phyloP scores from a whole-genome alignment of 495 filamentous ascomycete genomes.

The Staphylotrichum longicolle region DNA sequence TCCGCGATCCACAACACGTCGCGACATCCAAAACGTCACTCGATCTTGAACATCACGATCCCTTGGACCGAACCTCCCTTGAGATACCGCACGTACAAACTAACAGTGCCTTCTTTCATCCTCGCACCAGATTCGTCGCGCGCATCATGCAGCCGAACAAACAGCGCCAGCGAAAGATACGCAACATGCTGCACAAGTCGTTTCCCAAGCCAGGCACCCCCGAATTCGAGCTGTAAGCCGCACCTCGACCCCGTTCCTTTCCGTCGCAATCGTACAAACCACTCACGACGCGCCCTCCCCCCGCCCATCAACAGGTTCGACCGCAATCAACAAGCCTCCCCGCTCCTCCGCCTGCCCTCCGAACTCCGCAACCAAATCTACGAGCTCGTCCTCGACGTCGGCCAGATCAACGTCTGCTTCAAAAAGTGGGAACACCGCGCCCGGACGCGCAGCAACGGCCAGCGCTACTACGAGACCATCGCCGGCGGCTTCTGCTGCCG shows the following conservation, averaged over 20 bases:
- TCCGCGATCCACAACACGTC: too few relatives aligned
- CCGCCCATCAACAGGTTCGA: conserved; percentile 17
- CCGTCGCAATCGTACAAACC: too few relatives aligned
- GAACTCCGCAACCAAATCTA: conserved; percentile 45
- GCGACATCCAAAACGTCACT: too few relatives aligned
- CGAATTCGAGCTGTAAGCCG: conserved; percentile 28
- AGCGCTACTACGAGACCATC: conserved; percentile 16
- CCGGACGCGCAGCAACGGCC: conserved; percentile 11
- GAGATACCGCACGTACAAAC: too few relatives aligned
- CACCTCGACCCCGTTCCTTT: background rate
- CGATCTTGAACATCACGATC: too few relatives aligned
- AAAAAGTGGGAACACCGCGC: conserved; percentile 23
- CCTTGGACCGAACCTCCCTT: too few relatives aligned
- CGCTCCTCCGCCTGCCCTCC: conserved; percentile 38
- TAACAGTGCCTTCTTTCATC: too few relatives aligned
- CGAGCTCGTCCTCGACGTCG: conserved; percentile 33
- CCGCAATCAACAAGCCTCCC: conserved; percentile 30
- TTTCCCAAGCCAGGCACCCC: conserved; percentile 20
- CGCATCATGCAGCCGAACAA: conserved; percentile 27
- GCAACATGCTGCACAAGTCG: conserved; percentile 19
- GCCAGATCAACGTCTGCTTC: conserved; percentile 34
- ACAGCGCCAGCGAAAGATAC: conserved; percentile 29
- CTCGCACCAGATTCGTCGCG: background rate
- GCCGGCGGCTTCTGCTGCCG: conserved; percentile 30
- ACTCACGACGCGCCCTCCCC: background rate